Conservation (phyloP, 2,329 filamentous ascomycete genomes). For the Camillea tinctor region DNA sequence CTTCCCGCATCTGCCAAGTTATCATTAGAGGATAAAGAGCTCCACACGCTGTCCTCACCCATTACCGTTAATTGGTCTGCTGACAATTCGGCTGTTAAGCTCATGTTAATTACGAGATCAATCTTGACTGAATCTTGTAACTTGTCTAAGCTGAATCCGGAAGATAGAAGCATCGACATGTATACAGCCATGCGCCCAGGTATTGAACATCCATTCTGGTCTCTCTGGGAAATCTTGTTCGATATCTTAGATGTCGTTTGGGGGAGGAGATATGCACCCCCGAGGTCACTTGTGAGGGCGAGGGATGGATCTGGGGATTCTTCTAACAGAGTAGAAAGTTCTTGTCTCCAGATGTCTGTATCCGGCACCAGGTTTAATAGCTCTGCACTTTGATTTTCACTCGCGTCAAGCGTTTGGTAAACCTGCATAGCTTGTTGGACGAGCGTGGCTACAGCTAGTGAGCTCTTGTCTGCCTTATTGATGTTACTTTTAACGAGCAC, state of each 20-base stretch:
- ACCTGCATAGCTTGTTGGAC: conserved; percentile 47
- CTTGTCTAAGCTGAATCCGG: conserved; percentile 37
- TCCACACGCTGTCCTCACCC: conserved; percentile 48
- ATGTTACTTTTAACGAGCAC: conserved; percentile 56
- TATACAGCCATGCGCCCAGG: conserved; percentile 76
- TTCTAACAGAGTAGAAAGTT: conserved; percentile 57
- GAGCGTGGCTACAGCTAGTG: conserved; percentile 54
- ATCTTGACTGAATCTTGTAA: conserved; percentile 43
- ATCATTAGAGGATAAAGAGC: conserved; percentile 36
- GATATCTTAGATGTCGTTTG: conserved; percentile 26
- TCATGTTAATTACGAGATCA: conserved; percentile 52
- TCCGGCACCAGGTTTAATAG: conserved; percentile 57
- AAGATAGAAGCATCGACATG: conserved; percentile 55
- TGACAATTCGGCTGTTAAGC: conserved; percentile 49
- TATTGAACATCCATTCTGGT: conserved; percentile 68
- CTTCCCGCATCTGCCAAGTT: conserved; percentile 41
- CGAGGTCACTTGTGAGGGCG: conserved; percentile 70
- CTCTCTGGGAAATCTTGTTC: conserved; percentile 43
- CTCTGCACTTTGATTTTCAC: conserved; percentile 19
- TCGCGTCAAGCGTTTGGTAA: conserved; percentile 34
- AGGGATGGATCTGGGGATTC: conserved; percentile 59
- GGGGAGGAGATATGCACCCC: conserved; percentile 68
- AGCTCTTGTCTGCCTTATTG: conserved; percentile 46
- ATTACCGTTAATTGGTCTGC: conserved; percentile 53
- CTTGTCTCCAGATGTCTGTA: conserved; percentile 61